Conservation (phyloP, 106 monocot species). For the Posidonia australis region DNA sequence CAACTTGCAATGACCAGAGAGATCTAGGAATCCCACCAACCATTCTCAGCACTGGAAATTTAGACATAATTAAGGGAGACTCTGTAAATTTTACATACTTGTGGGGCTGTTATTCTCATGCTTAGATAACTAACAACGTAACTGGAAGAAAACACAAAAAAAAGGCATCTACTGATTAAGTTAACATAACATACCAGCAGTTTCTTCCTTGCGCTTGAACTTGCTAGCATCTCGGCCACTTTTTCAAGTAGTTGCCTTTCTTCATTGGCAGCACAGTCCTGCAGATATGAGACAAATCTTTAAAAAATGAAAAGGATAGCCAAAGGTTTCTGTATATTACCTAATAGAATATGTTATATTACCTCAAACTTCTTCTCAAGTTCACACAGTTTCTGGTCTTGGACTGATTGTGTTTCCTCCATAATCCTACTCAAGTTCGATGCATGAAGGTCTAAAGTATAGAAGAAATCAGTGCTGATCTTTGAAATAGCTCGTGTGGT, state of each 20-base stretch:
- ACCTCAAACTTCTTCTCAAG: slow-evolving; percentile 87
- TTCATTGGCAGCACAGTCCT: slow-evolving; percentile 92
- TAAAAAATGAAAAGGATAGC: neutral
- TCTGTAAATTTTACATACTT: no score
- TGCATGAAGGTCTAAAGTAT: slow-evolving; percentile 41
- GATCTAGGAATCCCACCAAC: neutral
- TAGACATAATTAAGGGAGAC: no score
- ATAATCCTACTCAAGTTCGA: slow-evolving; percentile 39
- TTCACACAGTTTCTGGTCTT: slow-evolving; percentile 42
- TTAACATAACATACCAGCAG: slow-evolving; percentile 40
- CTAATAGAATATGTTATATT: neutral
- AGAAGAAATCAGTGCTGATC: slow-evolving; percentile 48
- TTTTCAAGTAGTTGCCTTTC: slow-evolving; percentile 77
- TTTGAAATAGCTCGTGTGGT: slow-evolving; percentile 55
- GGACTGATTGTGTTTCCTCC: slow-evolving; percentile 51
- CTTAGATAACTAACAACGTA: no score
- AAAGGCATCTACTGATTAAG: neutral
- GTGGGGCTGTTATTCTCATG: no score
- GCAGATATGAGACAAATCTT: slow-evolving; percentile 3
- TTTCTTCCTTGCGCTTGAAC: slow-evolving; percentile 80
- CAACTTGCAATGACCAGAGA: neutral
- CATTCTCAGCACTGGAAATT: no score
- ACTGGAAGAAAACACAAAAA: neutral
- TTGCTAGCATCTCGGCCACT: slow-evolving; percentile 81
- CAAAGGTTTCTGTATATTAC: neutral